Conservation (phyloP, 768 basidiomycete species). For the Trametes coccinea region DNA sequence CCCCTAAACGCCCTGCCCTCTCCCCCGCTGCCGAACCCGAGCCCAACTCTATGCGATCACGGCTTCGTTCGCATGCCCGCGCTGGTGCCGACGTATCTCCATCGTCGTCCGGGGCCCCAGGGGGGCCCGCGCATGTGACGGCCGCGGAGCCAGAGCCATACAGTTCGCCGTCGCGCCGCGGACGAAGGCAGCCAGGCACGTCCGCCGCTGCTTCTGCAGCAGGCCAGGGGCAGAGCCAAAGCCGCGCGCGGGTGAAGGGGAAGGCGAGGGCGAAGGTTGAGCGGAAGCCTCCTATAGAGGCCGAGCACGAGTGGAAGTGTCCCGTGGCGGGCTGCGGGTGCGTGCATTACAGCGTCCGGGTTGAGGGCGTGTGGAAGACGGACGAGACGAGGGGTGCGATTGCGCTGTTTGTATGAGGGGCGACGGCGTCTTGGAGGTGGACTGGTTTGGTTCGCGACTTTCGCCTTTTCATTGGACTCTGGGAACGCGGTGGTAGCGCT, state of each 20-base stretch:
- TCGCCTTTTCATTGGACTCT: no score
- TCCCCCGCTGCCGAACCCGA: slow-evolving; percentile 11
- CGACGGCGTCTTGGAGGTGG: not conserved
- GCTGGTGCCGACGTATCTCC: slow-evolving; percentile 17
- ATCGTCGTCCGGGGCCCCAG: not conserved
- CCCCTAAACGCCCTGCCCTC: slow-evolving; percentile 12
- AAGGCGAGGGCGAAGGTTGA: slow-evolving; percentile 31
- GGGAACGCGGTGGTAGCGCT: no score
- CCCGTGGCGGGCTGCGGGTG: slow-evolving; percentile 60
- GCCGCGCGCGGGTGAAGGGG: slow-evolving; percentile 19
- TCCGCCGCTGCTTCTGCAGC: no score
- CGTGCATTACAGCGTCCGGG: slow-evolving; percentile 55
- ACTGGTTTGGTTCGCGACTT: not conserved
- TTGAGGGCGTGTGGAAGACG: slow-evolving; percentile 61
- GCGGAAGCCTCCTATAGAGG: slow-evolving; percentile 41
- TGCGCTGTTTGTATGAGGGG: slow-evolving; percentile 41
- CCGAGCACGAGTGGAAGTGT: slow-evolving; percentile 59
- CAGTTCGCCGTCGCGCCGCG: not conserved
- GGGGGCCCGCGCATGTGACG: slow-evolving; percentile 12
- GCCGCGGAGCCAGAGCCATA: slow-evolving; percentile 6
- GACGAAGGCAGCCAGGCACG: not conserved
- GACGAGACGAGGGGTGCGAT: slow-evolving; percentile 48
- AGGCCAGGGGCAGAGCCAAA: not conserved
- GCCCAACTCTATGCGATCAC: slow-evolving; percentile 51
- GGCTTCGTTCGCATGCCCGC: slow-evolving; percentile 51